Evolutionary conservation across 2,329 filamentous ascomycete species (phyloP).

Genomic region (Aspergillus sp.): DNA sequence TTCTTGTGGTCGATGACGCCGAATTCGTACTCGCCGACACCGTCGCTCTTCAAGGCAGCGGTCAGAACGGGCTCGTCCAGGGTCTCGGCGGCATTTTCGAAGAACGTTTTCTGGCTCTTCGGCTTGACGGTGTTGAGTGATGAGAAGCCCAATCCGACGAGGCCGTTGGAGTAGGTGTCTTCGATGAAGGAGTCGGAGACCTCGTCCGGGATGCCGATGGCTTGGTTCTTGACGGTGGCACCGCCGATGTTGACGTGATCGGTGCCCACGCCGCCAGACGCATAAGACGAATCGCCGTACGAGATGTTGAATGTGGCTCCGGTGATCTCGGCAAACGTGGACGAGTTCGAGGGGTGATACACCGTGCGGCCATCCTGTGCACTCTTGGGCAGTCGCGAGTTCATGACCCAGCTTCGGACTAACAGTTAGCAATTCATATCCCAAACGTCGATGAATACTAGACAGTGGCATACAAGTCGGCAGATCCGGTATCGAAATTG

Average conservation of each 20-base stretch:
- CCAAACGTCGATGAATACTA: neutral
- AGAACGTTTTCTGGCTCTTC: constrained; percentile 67
- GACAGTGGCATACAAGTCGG: constrained; percentile 58
- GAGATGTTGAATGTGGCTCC: constrained; percentile 60
- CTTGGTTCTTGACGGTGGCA: constrained; percentile 59
- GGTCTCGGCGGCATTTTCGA: constrained; percentile 64
- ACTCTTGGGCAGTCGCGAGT: constrained; percentile 53
- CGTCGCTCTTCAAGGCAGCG: constrained; percentile 62
- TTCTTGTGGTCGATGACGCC: constrained; percentile 65
- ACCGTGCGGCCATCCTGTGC: constrained; percentile 52
- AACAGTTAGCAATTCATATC: neutral
- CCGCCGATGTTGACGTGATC: constrained; percentile 69
- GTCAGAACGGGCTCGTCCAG: constrained; percentile 70
- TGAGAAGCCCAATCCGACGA: constrained; percentile 68
- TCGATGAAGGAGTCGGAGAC: constrained; percentile 60
- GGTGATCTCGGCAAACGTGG: constrained; percentile 48
- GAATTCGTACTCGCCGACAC: constrained; percentile 69
- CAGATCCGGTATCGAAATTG: constrained; percentile 74
- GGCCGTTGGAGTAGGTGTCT: constrained; percentile 64
- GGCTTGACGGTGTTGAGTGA: constrained; percentile 65
- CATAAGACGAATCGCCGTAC: constrained; percentile 69
- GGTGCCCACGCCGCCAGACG: constrained; percentile 63
- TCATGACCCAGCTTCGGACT: constrained; percentile 64
- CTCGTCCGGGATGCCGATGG: constrained; percentile 64
- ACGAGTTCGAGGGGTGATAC: constrained; percentile 55